phyloP scores from a whole-genome alignment of 352 stramenopile genomes.

The Phytophthora hybrid region DNA sequence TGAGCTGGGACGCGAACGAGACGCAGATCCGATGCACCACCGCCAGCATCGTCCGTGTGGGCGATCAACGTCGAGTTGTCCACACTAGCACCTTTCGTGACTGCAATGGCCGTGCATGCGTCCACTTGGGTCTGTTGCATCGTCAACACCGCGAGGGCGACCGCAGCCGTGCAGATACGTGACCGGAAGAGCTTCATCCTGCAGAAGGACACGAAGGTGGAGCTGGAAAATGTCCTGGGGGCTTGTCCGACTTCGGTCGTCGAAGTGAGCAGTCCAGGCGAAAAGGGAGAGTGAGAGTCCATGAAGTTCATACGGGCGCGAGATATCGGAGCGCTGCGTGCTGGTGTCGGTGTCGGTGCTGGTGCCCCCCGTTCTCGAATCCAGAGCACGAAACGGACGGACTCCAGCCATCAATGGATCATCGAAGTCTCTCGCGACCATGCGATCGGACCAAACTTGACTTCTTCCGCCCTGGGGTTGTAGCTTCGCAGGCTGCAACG shows the following conservation, averaged over 20 bases:
- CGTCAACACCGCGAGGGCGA: constrained; percentile 14
- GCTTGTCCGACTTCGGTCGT: constrained; percentile 14
- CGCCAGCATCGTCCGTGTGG: constrained; percentile 88
- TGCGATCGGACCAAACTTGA: constrained; percentile 23
- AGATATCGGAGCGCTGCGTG: not conserved
- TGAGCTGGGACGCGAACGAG: constrained; percentile 92
- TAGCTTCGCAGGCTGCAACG: constrained; percentile 29
- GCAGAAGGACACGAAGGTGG: not conserved
- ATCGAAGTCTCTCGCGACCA: constrained; percentile 23
- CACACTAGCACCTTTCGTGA: constrained; percentile 75
- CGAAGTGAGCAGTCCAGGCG: constrained; percentile 13
- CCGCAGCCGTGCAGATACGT: constrained; percentile 6
- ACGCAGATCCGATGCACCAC: constrained; percentile 86
- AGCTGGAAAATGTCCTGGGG: constrained; percentile 2
- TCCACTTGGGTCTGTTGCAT: constrained; percentile 31
- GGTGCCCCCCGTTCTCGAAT: constrained; percentile 1
- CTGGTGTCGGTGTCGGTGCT: not conserved
- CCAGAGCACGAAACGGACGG: constrained; percentile 23
- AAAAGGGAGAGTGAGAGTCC: constrained; percentile 34
- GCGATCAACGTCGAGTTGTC: constrained; percentile 91
- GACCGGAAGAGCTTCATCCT: constrained; percentile 35
- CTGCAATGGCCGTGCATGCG: constrained; percentile 90
- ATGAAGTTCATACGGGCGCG: not conserved
- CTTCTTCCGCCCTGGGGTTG: constrained; percentile 17
- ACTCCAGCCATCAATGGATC: constrained; percentile 21